Percentiles rank a stretch among this genome's conserved stretches.
phyloP scores from a whole-genome alignment of 352 stramenopile species.

The Aphanomyces stellatus region DNA sequence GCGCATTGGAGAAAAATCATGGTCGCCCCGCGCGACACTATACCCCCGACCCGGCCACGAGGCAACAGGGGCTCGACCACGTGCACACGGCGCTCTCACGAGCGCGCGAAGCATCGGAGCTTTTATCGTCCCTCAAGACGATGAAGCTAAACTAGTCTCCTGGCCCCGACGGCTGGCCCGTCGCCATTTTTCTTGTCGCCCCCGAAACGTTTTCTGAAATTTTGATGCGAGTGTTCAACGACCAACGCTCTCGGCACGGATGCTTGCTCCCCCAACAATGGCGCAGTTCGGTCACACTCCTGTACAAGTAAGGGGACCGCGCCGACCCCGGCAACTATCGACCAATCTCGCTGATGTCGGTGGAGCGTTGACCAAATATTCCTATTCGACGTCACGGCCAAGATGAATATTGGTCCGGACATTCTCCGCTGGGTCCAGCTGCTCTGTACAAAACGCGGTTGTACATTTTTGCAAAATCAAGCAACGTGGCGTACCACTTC shows the following conservation, averaged over 20 bases:
- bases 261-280: constrained; percentile 21
- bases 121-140: not conserved
- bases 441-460: not conserved
- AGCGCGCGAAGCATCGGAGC: not conserved
- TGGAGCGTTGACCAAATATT: too few species aligned
- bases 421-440: not conserved
- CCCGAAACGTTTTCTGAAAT: constrained; percentile 21
- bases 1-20: not conserved
- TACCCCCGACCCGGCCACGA: not conserved
- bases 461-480: too few species aligned
- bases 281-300: constrained; percentile 20
- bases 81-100: not conserved
- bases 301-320: constrained; percentile 22
- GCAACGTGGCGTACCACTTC: too few species aligned
- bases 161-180: constrained; percentile 17
- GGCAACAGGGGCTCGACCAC: not conserved
- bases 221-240: constrained; percentile 21
- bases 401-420: not conserved
- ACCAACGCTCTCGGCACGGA: constrained; percentile 12
- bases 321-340: constrained; percentile 22
- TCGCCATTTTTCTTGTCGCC: constrained; percentile 23
- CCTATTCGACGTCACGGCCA: not conserved
- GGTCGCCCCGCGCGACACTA: not conserved
- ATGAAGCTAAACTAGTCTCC: not conserved
- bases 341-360: constrained; percentile 24